Evolutionary conservation across 2,329 filamentous ascomycete genomes (phyloP).

Genomic region (Grosmannia huntii): DNA sequence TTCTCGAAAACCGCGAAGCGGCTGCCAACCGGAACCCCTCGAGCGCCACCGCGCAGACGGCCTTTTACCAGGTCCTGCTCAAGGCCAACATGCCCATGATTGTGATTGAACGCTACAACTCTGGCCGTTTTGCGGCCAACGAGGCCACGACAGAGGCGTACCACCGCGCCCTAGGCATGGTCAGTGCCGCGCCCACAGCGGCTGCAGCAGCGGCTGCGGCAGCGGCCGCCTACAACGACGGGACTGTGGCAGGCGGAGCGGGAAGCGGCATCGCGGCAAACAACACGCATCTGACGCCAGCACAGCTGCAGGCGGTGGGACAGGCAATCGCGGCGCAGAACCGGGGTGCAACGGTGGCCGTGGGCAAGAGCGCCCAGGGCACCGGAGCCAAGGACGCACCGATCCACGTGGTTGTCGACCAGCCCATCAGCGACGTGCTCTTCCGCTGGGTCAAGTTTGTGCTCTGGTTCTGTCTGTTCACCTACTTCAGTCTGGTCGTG

Average conservation of each 20-base stretch:
- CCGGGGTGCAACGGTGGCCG: slow-evolving; percentile 52
- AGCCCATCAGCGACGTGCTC: slow-evolving; percentile 63
- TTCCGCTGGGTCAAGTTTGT: slow-evolving; percentile 91
- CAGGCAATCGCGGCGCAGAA: slow-evolving; percentile 67
- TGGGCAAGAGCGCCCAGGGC: slow-evolving; percentile 34
- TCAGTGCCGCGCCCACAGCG: slow-evolving; percentile 15
- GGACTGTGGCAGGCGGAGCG: slow-evolving; percentile 4
- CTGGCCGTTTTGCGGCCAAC: slow-evolving; percentile 73
- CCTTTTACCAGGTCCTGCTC: slow-evolving; percentile 84
- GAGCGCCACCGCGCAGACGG: slow-evolving; percentile 79
- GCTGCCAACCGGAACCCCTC: slow-evolving; percentile 84
- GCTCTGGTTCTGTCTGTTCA: slow-evolving; percentile 62
- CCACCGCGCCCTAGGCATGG: slow-evolving; percentile 51
- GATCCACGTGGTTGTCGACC: slow-evolving; percentile 93
- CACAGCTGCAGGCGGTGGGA: slow-evolving; percentile 64
- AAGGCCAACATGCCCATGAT: slow-evolving; percentile 91
- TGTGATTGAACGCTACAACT: slow-evolving; percentile 79
- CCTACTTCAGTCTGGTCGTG: slow-evolving; percentile 66
- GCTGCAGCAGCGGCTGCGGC: neutral
- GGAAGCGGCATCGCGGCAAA: slow-evolving; percentile 16
- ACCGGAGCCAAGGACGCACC: slow-evolving; percentile 69
- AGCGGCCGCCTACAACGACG: neutral
- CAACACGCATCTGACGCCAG: slow-evolving; percentile 30
- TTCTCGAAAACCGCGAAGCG: slow-evolving; percentile 78
- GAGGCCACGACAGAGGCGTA: slow-evolving; percentile 67